Percentiles rank a stretch among this genome's conserved stretches.
phyloP scores from a whole-genome alignment of 2,329 filamentous ascomycete species.

The Fusarium buharicum region DNA sequence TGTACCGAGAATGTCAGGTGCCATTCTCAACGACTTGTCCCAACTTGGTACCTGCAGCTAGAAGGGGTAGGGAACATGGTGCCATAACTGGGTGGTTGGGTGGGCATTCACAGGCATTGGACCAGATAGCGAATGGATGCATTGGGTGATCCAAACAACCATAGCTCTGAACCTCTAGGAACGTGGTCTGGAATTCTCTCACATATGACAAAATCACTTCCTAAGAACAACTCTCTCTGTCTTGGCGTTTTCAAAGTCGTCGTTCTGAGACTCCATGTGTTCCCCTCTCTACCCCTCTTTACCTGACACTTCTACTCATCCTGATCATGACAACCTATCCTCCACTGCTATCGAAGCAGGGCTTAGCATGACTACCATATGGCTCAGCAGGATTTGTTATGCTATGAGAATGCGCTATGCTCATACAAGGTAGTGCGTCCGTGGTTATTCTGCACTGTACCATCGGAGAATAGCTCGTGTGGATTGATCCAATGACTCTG shows the following conservation, averaged over 20 bases:
- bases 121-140: conserved; percentile 1
- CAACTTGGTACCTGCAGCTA: conserved; percentile 40
- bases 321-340: not conserved
- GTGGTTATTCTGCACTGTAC: conserved; percentile 7
- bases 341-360: not conserved
- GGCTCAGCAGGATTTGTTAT: not conserved
- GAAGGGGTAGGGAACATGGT: conserved; percentile 26
- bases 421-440: conserved; percentile 4
- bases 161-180: conserved; percentile 13
- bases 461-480: conserved; percentile 38
- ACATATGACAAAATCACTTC: conserved; percentile 24
- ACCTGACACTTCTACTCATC: not conserved
- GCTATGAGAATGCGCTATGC: conserved; percentile 3
- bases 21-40: conserved; percentile 30
- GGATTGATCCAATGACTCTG: conserved; percentile 36
- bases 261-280: conserved; percentile 15
- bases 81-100: conserved; percentile 29
- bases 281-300: conserved; percentile 25
- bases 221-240: not conserved
- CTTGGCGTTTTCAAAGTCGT: conserved; percentile 21
- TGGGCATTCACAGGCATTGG: conserved; percentile 17
- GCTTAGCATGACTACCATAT: conserved; percentile 7
- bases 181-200: conserved; percentile 22
- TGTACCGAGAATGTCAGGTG: conserved; percentile 23
- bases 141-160: conserved; percentile 16